Conservation (phyloP, 768 basidiomycete species). For the Leccinum subtestaceum region DNA sequence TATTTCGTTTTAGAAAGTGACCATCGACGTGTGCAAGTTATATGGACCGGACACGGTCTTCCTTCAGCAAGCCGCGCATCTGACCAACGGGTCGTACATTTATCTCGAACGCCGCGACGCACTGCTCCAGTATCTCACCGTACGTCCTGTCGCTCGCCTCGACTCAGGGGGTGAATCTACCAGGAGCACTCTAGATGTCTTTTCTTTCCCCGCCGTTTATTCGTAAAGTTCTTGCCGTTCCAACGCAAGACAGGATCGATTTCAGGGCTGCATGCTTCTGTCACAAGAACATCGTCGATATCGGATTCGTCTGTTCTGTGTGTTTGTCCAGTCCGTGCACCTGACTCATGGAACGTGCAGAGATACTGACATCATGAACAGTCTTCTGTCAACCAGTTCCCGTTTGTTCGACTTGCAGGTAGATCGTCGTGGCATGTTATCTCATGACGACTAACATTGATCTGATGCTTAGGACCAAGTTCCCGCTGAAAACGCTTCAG, state of each 20-base stretch:
- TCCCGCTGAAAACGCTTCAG: slow-evolving; percentile 89
- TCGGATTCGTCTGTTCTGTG: slow-evolving; percentile 98
- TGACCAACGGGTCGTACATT: slow-evolving; percentile 94
- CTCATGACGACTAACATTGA: not conserved
- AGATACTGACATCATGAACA: slow-evolving; percentile 33
- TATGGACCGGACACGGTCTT: slow-evolving; percentile 90
- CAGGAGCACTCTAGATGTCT: slow-evolving; percentile 62
- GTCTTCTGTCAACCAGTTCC: slow-evolving; percentile 94
- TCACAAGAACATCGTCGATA: slow-evolving; percentile 94
- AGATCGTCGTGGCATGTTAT: slow-evolving; percentile 30
- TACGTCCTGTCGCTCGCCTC: slow-evolving; percentile 29
- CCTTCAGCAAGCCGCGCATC: slow-evolving; percentile 93
- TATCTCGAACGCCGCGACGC: slow-evolving; percentile 77
- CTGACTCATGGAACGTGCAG: not conserved
- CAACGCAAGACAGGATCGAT: slow-evolving; percentile 93
- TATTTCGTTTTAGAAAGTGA: slow-evolving; percentile 68
- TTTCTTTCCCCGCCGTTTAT: slow-evolving; percentile 71
- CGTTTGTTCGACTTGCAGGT: slow-evolving; percentile 93
- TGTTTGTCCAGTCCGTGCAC: slow-evolving; percentile 83
- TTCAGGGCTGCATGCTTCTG: slow-evolving; percentile 99
- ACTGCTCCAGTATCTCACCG: slow-evolving; percentile 89
- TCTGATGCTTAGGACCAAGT: slow-evolving; percentile 68
- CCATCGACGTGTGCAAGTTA: slow-evolving; percentile 94
- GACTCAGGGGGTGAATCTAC: slow-evolving; percentile 3
- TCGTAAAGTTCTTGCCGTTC: slow-evolving; percentile 74